phyloP scores from a whole-genome alignment of 169 alveolate species.

The Plasmodium ovale region DNA sequence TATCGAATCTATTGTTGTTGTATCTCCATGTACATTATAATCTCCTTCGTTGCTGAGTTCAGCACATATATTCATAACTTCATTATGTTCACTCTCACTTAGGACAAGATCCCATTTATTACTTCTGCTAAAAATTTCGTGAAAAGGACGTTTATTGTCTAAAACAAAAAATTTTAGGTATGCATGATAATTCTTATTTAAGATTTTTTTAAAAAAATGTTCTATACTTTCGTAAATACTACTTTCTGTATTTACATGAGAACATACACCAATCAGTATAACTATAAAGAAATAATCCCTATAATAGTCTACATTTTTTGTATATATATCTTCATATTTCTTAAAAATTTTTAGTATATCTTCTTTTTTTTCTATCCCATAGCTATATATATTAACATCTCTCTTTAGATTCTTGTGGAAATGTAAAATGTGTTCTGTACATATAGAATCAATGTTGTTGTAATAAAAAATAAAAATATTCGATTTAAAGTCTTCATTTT shows the following conservation, averaged over 20 bases:
- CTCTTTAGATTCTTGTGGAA: conserved; percentile 49
- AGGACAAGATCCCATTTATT: conserved; percentile 56
- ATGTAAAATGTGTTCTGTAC: conserved; percentile 66
- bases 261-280: conserved; percentile 44
- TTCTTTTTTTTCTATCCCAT: conserved; percentile 56
- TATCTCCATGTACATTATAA: too few relatives aligned
- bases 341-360: conserved; percentile 25
- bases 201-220: conserved; percentile 15
- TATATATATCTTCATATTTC: conserved; percentile 48
- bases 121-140: conserved; percentile 36
- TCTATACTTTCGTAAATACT: conserved; percentile 21
- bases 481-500: conserved; percentile 60
- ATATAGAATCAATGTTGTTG: conserved; percentile 41
- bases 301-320: conserved; percentile 34
- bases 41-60: background rate
- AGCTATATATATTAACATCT: conserved; percentile 44
- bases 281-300: conserved; percentile 51
- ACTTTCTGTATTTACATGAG: conserved; percentile 52
- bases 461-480: conserved; percentile 48
- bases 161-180: conserved; percentile 59
- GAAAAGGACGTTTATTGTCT: conserved; percentile 53
- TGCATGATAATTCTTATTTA: conserved; percentile 16
- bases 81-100: conserved; percentile 24
- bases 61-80: conserved; percentile 24
- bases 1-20: background rate